Evolutionary conservation across 371 early-diverging fungal genomes (phyloP).

Genomic region (Rhizopus sp.): DNA sequence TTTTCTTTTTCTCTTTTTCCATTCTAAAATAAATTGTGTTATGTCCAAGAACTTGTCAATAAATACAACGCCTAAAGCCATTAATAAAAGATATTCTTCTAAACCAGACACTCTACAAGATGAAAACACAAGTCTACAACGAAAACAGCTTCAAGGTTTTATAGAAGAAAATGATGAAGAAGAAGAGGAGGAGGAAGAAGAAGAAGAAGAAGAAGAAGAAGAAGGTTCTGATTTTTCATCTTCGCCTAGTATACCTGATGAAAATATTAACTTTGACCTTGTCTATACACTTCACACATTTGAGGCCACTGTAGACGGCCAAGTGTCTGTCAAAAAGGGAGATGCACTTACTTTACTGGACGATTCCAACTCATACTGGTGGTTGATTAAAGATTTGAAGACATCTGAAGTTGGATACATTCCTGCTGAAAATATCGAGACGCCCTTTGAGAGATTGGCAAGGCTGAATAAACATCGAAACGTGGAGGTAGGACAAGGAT

Average conservation of each 20-base stretch:
- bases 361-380: conserved; percentile 93
- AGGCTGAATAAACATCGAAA: conserved; percentile 88
- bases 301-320: conserved; percentile 90
- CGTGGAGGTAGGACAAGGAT: conserved; percentile 37
- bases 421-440: conserved; percentile 93
- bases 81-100: background rate
- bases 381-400: conserved; percentile 85
- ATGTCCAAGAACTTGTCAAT: conserved; percentile 3
- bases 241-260: conserved; percentile 35
- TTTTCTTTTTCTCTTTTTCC: conserved; percentile 2
- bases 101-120: background rate
- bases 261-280: conserved; percentile 38
- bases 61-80: background rate
- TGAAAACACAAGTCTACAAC: background rate
- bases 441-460: conserved; percentile 86
- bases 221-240: conserved; percentile 30
- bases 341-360: conserved; percentile 85
- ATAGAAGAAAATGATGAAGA: conserved; percentile 10
- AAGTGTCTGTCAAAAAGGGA: conserved; percentile 84
- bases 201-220: conserved; percentile 20
- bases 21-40: background rate
- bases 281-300: conserved; percentile 92
- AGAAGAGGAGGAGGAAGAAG: conserved; percentile 13
- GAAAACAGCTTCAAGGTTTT: background rate
- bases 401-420: conserved; percentile 89